Evolutionary conservation across 139 green algal species (phyloP).

Genomic region (Asterochloris sp.): DNA sequence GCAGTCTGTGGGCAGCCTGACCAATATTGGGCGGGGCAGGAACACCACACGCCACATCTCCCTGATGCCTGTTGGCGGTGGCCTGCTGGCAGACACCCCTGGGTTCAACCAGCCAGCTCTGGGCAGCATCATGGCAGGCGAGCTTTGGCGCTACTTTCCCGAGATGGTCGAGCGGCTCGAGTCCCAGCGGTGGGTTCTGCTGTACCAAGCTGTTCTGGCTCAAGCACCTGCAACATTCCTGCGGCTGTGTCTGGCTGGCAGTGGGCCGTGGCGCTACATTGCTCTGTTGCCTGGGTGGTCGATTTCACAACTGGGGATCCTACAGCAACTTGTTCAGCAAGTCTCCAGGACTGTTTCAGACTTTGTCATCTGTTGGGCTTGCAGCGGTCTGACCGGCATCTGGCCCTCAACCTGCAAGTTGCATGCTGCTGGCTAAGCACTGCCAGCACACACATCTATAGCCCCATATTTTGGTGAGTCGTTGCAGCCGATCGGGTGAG

Average conservation of each 20-base stretch:
- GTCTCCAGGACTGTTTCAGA: not conserved
- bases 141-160: conserved; percentile 25
- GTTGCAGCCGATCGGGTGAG: not conserved
- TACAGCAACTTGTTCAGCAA: not conserved
- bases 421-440: not conserved
- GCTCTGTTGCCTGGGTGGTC: not conserved
- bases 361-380: not conserved
- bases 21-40: conserved; percentile 71
- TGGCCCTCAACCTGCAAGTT: not conserved
- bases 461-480: not conserved
- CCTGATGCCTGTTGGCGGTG: conserved; percentile 56
- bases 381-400: not conserved
- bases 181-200: not conserved
- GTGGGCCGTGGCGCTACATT: not conserved
- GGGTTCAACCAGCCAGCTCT: conserved; percentile 82
- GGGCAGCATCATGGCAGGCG: conserved; percentile 8
- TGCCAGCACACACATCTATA: not conserved
- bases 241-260: not conserved
- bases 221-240: not conserved
- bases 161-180: conserved; percentile 12
- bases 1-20: conserved; percentile 63
- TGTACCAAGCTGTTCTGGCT: not conserved
- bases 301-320: not conserved
- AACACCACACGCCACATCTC: conserved; percentile 90
- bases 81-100: conserved; percentile 88